Evolutionary conservation across 345 rosid genomes (phyloP), one percentile per base, ranked within the genome.

Genomic region (Aquilaria malaccensis): DNA sequence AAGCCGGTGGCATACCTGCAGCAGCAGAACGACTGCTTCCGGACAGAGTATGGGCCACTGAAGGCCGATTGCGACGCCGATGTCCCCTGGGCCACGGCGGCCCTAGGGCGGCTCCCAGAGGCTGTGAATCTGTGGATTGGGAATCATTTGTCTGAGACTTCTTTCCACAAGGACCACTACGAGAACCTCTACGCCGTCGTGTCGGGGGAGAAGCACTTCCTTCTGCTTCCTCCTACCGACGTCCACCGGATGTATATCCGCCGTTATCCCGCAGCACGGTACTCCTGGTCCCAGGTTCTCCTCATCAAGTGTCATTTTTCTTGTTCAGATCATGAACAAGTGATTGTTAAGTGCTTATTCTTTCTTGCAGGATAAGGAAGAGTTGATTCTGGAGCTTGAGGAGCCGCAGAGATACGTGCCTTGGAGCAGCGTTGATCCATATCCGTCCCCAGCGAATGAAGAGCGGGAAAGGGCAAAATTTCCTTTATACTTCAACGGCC

Each of bases 51-150:
- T 51, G 56, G 76, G 0, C 80, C 41, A 9, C 72, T 89, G 48
- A 80, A 61, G 14, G 63, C 71, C 2, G 96, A 89, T 32, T 86
- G 96, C 41, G 95, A 89, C 47, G 72, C 67, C 0, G 80, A 92
- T 45, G 63, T 92, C 13, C 68, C 76, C 1, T 89, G 96, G 96
- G 91, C 93, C 32, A 74, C 87, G 47, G 93, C 86, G 50, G 98
- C 96, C 10, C 67, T 92, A 0, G 95, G 91, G 2, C 77, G 81
- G 65, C 64, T 64, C 11, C 98, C 96, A 3, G 96, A 92, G 69
- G 96, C 98, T 13, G 91, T 92, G n/a, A 92, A 92, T 63, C 81
- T 92, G 61, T 92, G 98, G 96, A 81, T 92, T 56, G 95, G 96
- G 30, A 89, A 83, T 72, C 77, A 81, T 60, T 65, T 67, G 29